phyloP scores from a whole-genome alignment of 2,329 filamentous ascomycete species.

The Apiospora kogelbergensis region DNA sequence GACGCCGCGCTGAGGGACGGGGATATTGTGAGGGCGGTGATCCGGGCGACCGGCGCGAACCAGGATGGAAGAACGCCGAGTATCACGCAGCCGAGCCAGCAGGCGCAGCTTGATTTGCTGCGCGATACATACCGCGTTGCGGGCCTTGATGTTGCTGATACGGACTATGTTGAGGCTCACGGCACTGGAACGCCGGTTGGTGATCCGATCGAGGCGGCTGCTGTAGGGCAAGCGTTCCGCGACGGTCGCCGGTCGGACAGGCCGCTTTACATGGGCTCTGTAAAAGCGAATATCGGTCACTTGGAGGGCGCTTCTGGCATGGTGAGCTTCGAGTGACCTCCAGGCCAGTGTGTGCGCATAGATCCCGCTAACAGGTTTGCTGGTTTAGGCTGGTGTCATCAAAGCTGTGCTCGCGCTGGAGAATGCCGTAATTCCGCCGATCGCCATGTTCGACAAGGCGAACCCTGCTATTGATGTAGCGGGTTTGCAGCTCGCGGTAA shows the following conservation, averaged over 20 bases:
- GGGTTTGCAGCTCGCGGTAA: slow-evolving; percentile 22
- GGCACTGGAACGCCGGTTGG: slow-evolving; percentile 46
- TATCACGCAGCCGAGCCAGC: slow-evolving; percentile 19
- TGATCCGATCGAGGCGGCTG: slow-evolving; percentile 45
- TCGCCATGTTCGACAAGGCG: slow-evolving; percentile 37
- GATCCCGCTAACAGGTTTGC: neutral
- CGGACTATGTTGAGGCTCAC: slow-evolving; percentile 25
- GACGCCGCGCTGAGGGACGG: slow-evolving; percentile 40
- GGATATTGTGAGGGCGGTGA: slow-evolving; percentile 33
- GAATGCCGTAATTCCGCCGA: slow-evolving; percentile 41
- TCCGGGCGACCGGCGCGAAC: slow-evolving; percentile 23
- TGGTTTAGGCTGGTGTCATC: slow-evolving; percentile 24
- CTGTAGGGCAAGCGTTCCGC: slow-evolving; percentile 36
- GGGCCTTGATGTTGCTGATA: slow-evolving; percentile 9
- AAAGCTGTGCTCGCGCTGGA: slow-evolving; percentile 39
- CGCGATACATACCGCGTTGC: slow-evolving; percentile 23
- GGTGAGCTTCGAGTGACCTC: slow-evolving; percentile 12
- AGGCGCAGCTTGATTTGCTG: slow-evolving; percentile 28
- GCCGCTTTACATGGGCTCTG: slow-evolving; percentile 34
- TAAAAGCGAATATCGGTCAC: slow-evolving; percentile 40
- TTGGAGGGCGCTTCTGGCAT: slow-evolving; percentile 33
- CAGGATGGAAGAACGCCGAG: slow-evolving; percentile 21
- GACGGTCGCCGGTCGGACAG: slow-evolving; percentile 23
- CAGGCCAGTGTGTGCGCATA: neutral
- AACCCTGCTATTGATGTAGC: slow-evolving; percentile 29